A percentile compares a stretch with the other conserved stretches of the same genome.
These are phyloP conservation scores for Scheffersomyces stambukii DNA, from an alignment of 1,139 yeast species.

Conservation along the genomic window DNA sequence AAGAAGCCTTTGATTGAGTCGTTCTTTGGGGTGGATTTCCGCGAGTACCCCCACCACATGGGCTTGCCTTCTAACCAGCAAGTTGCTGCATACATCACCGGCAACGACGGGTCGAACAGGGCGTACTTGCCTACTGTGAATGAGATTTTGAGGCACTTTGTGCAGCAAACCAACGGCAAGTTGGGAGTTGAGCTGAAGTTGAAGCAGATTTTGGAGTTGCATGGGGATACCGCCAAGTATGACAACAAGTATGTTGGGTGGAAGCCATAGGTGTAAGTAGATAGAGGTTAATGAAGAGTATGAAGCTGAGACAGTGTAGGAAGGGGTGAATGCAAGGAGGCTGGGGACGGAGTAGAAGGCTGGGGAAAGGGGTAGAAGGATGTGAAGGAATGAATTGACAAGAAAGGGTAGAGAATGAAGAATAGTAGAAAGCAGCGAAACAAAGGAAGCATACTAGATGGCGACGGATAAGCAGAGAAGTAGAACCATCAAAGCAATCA, in stretches of 20 bases:
- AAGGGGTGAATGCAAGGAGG: too few relatives aligned
- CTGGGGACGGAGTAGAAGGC: too few relatives aligned
- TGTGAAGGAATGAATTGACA: too few relatives aligned
- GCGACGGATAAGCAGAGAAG: too few relatives aligned
- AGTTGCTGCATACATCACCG: constrained; percentile 56
- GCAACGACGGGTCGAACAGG: constrained; percentile 59
- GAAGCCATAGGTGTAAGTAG: too few relatives aligned
- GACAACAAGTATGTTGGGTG: constrained; percentile 61
- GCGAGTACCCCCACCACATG: constrained; percentile 67
- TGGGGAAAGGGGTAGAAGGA: too few relatives aligned
- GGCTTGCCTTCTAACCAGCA: constrained; percentile 74
- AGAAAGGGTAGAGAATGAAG: too few relatives aligned
- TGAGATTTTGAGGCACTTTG: constrained; percentile 64
- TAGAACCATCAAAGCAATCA: too few relatives aligned
- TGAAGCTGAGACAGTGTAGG: too few relatives aligned
- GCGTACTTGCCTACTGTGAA: constrained; percentile 62
- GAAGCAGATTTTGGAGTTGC: constrained; percentile 50
- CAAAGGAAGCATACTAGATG: too few relatives aligned
- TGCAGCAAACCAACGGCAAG: constrained; percentile 45
- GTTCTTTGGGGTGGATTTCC: constrained; percentile 50
- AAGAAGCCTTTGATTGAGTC: constrained; percentile 37
- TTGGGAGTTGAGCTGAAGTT: constrained; percentile 62
- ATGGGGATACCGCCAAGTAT: constrained; percentile 55
- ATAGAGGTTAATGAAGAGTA: too few relatives aligned
- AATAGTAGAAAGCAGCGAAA: too few relatives aligned